Base-by-base conservation (phyloP, 2,329 filamentous ascomycete genomes). In the Aspergillus sp. region DNA sequence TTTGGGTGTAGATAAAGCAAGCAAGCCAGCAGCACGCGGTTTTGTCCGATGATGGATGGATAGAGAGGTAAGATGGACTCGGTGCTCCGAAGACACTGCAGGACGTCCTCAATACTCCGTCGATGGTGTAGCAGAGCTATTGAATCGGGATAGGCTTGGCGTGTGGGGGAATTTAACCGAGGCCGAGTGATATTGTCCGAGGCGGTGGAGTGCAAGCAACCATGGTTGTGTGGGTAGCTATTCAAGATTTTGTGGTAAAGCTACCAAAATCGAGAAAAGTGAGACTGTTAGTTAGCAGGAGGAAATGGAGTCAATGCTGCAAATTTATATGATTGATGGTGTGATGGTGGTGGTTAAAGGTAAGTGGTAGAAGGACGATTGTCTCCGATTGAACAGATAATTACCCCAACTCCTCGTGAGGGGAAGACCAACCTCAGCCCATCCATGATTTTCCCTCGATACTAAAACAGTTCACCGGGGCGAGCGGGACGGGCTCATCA, bases 361-460 rank as follows among this genome's bases (percentile, higher is more conserved):
- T 15, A 2, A 10, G 23, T 48, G 25, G 38, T 13, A 25, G 30
- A 15, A 6, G 30, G 44, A 5, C 0, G 6, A 27, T 27, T 27
- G 25, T 27, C 25, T 27, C 25, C 25, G 25, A 27, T 27, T 27
- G 25, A 27, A 27, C 25, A 36, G 32, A 36, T 36, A 30, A n/a
- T 65, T 72, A 71, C 70, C 68, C 70, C 70, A 70, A 73, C 57
- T 68, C 53, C 58, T 64, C 53, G 69, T 72, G 70, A 73, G 70
- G 70, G 70, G 70, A 70, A 69, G 59, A 5, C 23, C 44, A 41
- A 25, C 64, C 64, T 64, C 60, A 66, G 60, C 56, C 59, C 63
- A 63, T 55, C 15, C 42, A 48, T 48, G 32, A 36, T 36, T 36
- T 36, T 36, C 32, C 36, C 54, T 51, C 47, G 60, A 56, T 59